Evolutionary conservation across 306 rosid species (phyloP).

Genomic region (Elaeagnus macrophylla): DNA sequence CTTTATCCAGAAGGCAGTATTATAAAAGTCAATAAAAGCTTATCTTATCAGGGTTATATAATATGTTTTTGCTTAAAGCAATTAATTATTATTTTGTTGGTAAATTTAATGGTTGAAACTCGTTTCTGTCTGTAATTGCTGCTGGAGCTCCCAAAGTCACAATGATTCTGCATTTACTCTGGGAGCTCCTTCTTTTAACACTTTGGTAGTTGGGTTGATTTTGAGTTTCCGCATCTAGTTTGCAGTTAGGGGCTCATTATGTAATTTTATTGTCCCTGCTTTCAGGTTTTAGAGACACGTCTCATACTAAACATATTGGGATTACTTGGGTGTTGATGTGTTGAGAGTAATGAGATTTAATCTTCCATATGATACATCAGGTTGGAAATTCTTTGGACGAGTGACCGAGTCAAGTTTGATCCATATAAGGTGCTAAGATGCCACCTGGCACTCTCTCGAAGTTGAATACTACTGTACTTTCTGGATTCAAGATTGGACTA

Average conservation of each 20-base stretch:
- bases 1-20: too few species aligned
- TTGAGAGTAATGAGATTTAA: constrained; percentile 34
- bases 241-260: neutral
- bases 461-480: constrained; percentile 41
- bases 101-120: neutral
- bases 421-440: constrained; percentile 47
- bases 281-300: constrained; percentile 34
- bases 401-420: constrained; percentile 20
- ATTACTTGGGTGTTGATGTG: constrained; percentile 17
- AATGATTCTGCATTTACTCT: neutral
- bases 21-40: too few species aligned
- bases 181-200: neutral
- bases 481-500: constrained; percentile 30
- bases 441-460: constrained; percentile 39
- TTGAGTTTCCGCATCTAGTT: neutral
- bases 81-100: too few species aligned
- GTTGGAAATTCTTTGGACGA: constrained; percentile 13
- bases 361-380: constrained; percentile 12
- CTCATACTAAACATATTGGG: constrained; percentile 9
- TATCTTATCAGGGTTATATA: too few species aligned
- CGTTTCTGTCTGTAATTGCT: neutral
- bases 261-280: constrained; percentile 6
- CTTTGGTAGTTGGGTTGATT: neutral
- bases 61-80: too few species aligned
- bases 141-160: neutral